A percentile compares a stretch with the other conserved stretches of the same genome.
Conservation (phyloP, 2,329 filamentous ascomycete species). For the Calonectria honghensis region DNA sequence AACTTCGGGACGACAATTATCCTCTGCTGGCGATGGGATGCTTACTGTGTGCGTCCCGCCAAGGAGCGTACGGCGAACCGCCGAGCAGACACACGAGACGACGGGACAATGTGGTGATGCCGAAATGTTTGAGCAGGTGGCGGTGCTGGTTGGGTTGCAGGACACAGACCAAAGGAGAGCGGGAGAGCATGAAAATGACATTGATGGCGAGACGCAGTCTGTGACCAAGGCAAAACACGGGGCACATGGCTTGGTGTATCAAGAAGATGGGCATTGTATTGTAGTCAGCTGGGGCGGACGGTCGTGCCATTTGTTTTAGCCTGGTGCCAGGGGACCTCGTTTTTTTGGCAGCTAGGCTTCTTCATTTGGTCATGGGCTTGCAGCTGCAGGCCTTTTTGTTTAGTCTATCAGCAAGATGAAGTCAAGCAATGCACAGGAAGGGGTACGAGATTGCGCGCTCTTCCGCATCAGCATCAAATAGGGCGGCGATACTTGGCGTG, state of each 20-base stretch:
- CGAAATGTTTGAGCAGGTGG: background rate
- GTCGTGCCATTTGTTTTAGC: slow-evolving; percentile 15
- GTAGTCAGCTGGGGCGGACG: background rate
- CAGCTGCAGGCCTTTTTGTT: background rate
- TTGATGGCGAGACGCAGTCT: slow-evolving; percentile 32
- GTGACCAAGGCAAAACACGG: slow-evolving; percentile 37
- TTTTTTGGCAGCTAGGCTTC: background rate
- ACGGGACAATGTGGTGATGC: background rate
- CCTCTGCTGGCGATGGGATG: background rate
- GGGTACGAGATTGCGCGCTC: slow-evolving; percentile 2
- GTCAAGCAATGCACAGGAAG: background rate
- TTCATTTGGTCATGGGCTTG: background rate
- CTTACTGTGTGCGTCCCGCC: background rate
- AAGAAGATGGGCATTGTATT: slow-evolving; percentile 19
- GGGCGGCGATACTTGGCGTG: slow-evolving; percentile 2
- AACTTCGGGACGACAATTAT: slow-evolving; percentile 3
- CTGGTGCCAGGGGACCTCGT: slow-evolving; percentile 7
- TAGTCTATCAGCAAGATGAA: background rate
- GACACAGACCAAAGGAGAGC: background rate
- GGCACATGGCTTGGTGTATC: slow-evolving; percentile 24
- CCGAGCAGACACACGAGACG: background rate
- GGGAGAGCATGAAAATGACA: slow-evolving; percentile 33
- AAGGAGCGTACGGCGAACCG: background rate
- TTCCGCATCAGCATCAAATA: background rate
- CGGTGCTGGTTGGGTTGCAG: background rate